Conservation (phyloP, 1,139 yeast species). For the Suhomyces taliae region DNA sequence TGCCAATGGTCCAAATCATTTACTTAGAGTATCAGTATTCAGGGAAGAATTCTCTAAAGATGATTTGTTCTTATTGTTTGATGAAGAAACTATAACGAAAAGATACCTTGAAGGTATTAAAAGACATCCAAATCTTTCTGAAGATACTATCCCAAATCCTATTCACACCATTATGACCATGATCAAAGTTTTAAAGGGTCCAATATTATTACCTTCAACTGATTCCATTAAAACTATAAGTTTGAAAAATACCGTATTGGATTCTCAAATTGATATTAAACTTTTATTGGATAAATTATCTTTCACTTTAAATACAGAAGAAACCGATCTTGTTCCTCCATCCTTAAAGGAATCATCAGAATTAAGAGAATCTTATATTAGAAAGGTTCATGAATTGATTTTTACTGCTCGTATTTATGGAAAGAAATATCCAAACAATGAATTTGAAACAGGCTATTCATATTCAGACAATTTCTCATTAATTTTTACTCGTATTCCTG, state of each 20-base stretch:
- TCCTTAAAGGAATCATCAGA: slow-evolving; percentile 30
- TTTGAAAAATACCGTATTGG: slow-evolving; percentile 47
- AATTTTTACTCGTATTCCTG: slow-evolving; percentile 36
- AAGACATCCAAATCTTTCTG: slow-evolving; percentile 27
- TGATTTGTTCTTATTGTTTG: slow-evolving; percentile 28
- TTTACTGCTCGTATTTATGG: slow-evolving; percentile 39
- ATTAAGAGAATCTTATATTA: slow-evolving; percentile 46
- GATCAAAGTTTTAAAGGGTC: slow-evolving; percentile 62
- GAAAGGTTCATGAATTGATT: slow-evolving; percentile 51
- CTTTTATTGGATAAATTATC: slow-evolving; percentile 50
- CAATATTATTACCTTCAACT: slow-evolving; percentile 43
- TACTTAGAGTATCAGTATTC: slow-evolving; percentile 36
- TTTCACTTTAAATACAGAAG: slow-evolving; percentile 40
- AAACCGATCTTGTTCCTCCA: slow-evolving; percentile 60
- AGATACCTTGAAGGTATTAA: slow-evolving; percentile 35
- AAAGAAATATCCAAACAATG: slow-evolving; percentile 18
- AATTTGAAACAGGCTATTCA: slow-evolving; percentile 39
- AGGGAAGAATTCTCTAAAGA: slow-evolving; percentile 29
- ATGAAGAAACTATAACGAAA: slow-evolving; percentile 25
- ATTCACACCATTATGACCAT: slow-evolving; percentile 57
- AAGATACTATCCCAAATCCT: slow-evolving; percentile 46
- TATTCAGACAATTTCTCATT: slow-evolving; percentile 40
- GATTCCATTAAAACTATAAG: slow-evolving; percentile 55
- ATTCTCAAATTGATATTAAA: slow-evolving; percentile 54
- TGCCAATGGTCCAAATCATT: slow-evolving; percentile 28